Base-by-base conservation (phyloP, 495 filamentous ascomycete genomes). In the Penicillium alfredii region DNA sequence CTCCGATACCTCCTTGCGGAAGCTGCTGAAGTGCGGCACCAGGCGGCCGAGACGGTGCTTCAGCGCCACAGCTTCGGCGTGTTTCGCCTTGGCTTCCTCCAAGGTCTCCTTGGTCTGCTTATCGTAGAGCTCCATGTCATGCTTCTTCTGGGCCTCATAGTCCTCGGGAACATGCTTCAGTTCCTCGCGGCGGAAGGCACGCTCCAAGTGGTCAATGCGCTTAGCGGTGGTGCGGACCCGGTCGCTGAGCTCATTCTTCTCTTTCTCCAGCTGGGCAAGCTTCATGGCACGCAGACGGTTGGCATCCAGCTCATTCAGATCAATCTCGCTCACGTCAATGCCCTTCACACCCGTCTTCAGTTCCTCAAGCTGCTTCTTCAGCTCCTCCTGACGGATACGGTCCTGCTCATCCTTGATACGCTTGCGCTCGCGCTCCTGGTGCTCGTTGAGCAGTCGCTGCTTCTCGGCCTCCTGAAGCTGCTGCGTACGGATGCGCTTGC, bases 151-250 rank as follows among this genome's bases (percentile, higher is more conserved):
- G 29, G 67, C 67, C 40, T 83, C 88, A 44, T 90, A 93, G 55
- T 98, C 93, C 35, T 83, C 76, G 32, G 81, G 68, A 33, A 98
- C 71, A 59, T 94, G 86, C 76, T 95, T 95, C 49, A 84, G 62
- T 58, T 98, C 92, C 62, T 97, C 93, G 48, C 86, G 84, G 49
- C 93, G 78, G 74, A 92, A 90, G 15, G 92, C 93, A 65, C 92
- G 86, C 72, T 98, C 92, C 49, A 98, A 71, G 66, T 98, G 92
- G 61, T 98, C 92, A 56, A 97, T 88, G 43, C 92, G 82, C 76
- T 95, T 96, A 57, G 83, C 84, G 31, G 90, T 94, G 44, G 90
- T 76, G 43, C 88, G 81, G 28, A 97, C 73, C 53, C 84, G 88
- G 61, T 96, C 89, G 28, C 81, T 78, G 47, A 95, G 78, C 51